These are phyloP conservation scores for Pinus tabuliformis DNA, from an alignment of 75 land plant species.

Conservation along the genomic window DNA sequence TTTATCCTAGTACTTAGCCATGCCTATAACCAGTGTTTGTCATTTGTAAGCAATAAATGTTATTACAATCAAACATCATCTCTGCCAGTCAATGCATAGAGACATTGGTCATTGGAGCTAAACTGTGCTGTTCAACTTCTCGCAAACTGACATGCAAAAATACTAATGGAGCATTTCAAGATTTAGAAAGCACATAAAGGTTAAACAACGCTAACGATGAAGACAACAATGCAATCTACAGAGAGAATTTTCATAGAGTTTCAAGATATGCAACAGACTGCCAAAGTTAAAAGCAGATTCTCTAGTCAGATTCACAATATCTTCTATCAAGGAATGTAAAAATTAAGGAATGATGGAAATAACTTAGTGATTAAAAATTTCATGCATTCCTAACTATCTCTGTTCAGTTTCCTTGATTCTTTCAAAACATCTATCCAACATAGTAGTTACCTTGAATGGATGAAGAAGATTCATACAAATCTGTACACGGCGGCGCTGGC, in stretches of 20 bases:
- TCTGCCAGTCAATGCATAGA: too few relatives aligned
- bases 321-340: neutral
- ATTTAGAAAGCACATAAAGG: neutral
- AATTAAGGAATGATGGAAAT: neutral
- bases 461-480: constrained; percentile 97
- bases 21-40: too few relatives aligned
- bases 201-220: neutral
- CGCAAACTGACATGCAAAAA: too few relatives aligned
- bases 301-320: neutral
- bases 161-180: too few relatives aligned
- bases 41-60: too few relatives aligned
- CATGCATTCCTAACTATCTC: neutral
- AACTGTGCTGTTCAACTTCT: too few relatives aligned
- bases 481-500: constrained; percentile 94
- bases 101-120: too few relatives aligned
- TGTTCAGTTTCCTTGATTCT: neutral
- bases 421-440: neutral
- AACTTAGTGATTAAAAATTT: neutral
- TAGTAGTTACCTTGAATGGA: constrained; percentile 77
- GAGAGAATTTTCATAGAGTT: neutral
- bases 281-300: neutral
- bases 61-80: too few relatives aligned
- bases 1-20: too few relatives aligned
- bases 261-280: neutral
- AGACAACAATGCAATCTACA: neutral